A percentile compares a stretch with the other conserved stretches of the same genome.
Evolutionary conservation across 2,329 filamentous ascomycete species (phyloP).

Genomic region (Cladosporium cucumerinum): DNA sequence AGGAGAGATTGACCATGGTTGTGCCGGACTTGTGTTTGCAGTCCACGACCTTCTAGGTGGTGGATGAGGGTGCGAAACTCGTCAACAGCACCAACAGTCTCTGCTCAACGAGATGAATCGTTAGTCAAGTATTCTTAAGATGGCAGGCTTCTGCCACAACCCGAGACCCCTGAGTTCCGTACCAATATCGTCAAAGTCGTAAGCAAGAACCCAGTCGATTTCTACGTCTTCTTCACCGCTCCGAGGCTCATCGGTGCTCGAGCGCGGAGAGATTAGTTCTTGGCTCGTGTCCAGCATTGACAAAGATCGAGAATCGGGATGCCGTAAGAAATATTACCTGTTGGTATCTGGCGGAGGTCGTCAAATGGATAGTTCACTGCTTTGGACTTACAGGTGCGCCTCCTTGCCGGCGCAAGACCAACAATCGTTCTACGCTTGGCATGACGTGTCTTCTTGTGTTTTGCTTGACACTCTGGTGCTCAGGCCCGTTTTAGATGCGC

Average conservation of each 20-base stretch:
- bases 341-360: not conserved
- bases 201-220: constrained; percentile 15
- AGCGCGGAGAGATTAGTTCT: constrained; percentile 7
- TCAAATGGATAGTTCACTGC: not conserved
- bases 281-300: constrained; percentile 4
- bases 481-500: not conserved
- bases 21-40: constrained; percentile 14
- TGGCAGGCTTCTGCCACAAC: constrained; percentile 10
- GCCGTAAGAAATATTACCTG: not conserved
- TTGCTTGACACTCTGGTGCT: constrained; percentile 5
- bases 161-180: constrained; percentile 8
- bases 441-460: constrained; percentile 15
- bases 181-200: constrained; percentile 14
- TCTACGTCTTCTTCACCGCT: constrained; percentile 12
- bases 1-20: constrained; percentile 12
- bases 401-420: not conserved
- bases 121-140: not conserved
- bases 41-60: constrained; percentile 7
- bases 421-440: constrained; percentile 6
- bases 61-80: constrained; percentile 10
- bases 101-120: not conserved
- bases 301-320: not conserved
- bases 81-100: constrained; percentile 1
- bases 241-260: constrained; percentile 13
- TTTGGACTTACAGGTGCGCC: not conserved